Conservation (phyloP, 2,329 filamentous ascomycete genomes). For the Aureobasidium sp. region DNA sequence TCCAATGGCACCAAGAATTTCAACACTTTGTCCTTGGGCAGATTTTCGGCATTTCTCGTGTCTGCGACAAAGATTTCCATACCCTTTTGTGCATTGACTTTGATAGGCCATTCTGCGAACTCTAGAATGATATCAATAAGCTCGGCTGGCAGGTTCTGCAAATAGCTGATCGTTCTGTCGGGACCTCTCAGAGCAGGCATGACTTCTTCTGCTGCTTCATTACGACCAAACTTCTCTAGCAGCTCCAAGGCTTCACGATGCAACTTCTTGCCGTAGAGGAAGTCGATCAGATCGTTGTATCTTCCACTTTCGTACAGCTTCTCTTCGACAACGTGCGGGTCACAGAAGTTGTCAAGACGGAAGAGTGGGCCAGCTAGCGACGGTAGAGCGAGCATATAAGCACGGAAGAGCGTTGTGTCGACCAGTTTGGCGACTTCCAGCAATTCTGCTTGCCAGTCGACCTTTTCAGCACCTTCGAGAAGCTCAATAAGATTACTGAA, state of each 20-base stretch:
- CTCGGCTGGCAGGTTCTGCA: slow-evolving; percentile 82
- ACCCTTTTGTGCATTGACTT: slow-evolving; percentile 62
- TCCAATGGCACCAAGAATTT: slow-evolving; percentile 67
- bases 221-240: slow-evolving; percentile 69
- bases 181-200: slow-evolving; percentile 65
- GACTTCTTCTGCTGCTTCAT: slow-evolving; percentile 40
- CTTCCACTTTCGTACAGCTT: slow-evolving; percentile 80
- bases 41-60: slow-evolving; percentile 85
- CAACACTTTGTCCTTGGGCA: slow-evolving; percentile 71
- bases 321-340: slow-evolving; percentile 90
- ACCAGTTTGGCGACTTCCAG: slow-evolving; percentile 73
- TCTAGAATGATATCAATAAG: slow-evolving; percentile 87
- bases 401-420: slow-evolving; percentile 88
- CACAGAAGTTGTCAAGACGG: slow-evolving; percentile 93
- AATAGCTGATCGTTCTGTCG: slow-evolving; percentile 74
- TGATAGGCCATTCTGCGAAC: slow-evolving; percentile 82
- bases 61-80: slow-evolving; percentile 94
- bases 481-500: slow-evolving; percentile 38
- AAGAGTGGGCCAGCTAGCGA: slow-evolving; percentile 82
- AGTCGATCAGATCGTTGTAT: slow-evolving; percentile 94
- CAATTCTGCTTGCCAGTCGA: slow-evolving; percentile 64
- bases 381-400: slow-evolving; percentile 88
- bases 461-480: slow-evolving; percentile 29
- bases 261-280: slow-evolving; percentile 89
- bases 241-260: slow-evolving; percentile 81